Evolutionary conservation across 2,329 filamentous ascomycete species (phyloP).

Genomic region (Colletotrichum tropicicola): DNA sequence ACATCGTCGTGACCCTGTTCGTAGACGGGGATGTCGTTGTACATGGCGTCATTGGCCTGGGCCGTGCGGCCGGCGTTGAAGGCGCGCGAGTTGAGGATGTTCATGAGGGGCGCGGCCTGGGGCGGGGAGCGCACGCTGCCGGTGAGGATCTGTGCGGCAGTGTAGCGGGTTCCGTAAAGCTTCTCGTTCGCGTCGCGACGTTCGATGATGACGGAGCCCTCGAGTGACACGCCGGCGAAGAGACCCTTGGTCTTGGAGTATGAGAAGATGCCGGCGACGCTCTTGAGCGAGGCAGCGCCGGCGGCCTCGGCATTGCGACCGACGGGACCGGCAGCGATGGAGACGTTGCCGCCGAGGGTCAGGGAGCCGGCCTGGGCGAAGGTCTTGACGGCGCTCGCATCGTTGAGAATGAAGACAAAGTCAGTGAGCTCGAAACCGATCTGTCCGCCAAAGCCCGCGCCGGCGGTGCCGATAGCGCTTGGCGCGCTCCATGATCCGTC

Average conservation of each 20-base stretch:
- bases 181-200: conserved; percentile 97
- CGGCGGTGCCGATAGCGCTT: conserved; percentile 81
- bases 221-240: conserved; percentile 93
- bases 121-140: conserved; percentile 82
- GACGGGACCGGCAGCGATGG: conserved; percentile 91
- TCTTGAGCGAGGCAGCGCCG: conserved; percentile 88
- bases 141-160: conserved; percentile 82
- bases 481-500: conserved; percentile 85
- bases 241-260: conserved; percentile 98
- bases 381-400: conserved; percentile 86
- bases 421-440: conserved; percentile 90
- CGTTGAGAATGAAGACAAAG: conserved; percentile 99
- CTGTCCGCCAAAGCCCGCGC: conserved; percentile 85
- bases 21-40: conserved; percentile 94
- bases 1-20: conserved; percentile 84
- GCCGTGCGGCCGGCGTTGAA: conserved; percentile 72
- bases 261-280: conserved; percentile 91
- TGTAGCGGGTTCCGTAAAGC: conserved; percentile 85
- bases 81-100: conserved; percentile 82
- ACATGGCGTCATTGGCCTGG: conserved; percentile 72
- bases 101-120: conserved; percentile 85
- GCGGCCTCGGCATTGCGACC: conserved; percentile 96
- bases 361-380: conserved; percentile 93
- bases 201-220: conserved; percentile 93
- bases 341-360: conserved; percentile 95